Conservation (phyloP, 441 rosid species). For the Francoa sonchifolia region DNA sequence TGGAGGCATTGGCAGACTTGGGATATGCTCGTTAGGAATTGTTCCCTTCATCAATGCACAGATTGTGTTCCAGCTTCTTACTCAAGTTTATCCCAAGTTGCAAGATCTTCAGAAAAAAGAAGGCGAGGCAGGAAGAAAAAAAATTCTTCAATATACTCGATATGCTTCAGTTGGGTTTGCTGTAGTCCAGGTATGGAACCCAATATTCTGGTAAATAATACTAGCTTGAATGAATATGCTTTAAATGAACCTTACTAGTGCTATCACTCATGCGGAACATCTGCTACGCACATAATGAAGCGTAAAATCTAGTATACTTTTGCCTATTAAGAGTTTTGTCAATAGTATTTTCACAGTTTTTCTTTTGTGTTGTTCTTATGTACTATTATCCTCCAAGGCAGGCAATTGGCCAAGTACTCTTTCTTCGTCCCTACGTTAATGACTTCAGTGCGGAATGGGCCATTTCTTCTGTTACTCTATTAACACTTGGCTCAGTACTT, state of each 20-base stretch:
- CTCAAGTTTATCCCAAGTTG: constrained; percentile 87
- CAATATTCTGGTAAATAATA: background rate
- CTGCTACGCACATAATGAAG: no score
- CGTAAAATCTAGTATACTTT: constrained; percentile 2
- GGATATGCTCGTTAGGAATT: constrained; percentile 89
- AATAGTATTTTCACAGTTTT: constrained; percentile 2
- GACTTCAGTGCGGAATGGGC: constrained; percentile 88
- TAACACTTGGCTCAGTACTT: constrained; percentile 81
- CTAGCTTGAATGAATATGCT: constrained; percentile 6
- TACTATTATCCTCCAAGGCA: constrained; percentile 20
- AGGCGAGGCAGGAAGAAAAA: constrained; percentile 98
- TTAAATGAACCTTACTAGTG: no score
- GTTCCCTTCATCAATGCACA: constrained; percentile 97
- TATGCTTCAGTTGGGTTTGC: constrained; percentile 97
- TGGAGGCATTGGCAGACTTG: constrained; percentile 94
- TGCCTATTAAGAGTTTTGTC: background rate
- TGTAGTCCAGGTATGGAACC: constrained; percentile 48
- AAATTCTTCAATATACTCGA: constrained; percentile 77
- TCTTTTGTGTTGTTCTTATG: no score
- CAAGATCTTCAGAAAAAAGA: constrained; percentile 98
- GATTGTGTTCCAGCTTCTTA: constrained; percentile 96
- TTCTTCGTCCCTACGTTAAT: constrained; percentile 77
- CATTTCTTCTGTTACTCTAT: constrained; percentile 63
- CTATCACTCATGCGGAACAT: no score
- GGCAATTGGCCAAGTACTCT: constrained; percentile 89